These are phyloP conservation scores for Hyparrhenia diplandra DNA, from an alignment of 176 grass and related monocot genomes.

Conservation along the genomic window DNA sequence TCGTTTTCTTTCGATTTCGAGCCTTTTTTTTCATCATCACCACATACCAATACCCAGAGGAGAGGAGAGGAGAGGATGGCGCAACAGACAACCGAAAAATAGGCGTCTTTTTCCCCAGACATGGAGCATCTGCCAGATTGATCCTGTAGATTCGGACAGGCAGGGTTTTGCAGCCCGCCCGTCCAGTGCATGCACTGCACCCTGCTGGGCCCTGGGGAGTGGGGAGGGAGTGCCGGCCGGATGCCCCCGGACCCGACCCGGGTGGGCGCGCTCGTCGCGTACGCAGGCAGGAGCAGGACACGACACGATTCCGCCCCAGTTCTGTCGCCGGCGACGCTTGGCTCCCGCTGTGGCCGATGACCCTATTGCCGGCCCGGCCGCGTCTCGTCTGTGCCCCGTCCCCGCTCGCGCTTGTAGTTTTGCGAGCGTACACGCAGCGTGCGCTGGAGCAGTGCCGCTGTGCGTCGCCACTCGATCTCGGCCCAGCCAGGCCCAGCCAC, in stretches of 20 bases:
- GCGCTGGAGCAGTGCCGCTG: not conserved
- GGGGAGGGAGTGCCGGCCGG: no score
- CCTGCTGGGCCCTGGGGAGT: no score
- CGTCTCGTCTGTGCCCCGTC: not conserved
- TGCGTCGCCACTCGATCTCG: not conserved
- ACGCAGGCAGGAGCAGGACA: not conserved
- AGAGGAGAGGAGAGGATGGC: no score
- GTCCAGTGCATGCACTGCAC: not conserved
- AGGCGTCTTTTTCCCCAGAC: not conserved
- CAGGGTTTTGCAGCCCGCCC: conserved; percentile 4
- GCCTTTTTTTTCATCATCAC: no score
- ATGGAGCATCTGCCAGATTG: conserved; percentile 31
- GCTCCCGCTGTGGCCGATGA: not conserved
- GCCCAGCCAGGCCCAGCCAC: no score
- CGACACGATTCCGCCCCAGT: not conserved
- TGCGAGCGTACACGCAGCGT: conserved; percentile 23
- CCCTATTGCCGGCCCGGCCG: conserved; percentile 1
- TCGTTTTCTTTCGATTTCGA: not conserved
- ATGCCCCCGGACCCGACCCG: no score
- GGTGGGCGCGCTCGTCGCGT: not conserved
- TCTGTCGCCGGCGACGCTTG: conserved; percentile 5
- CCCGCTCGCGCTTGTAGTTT: not conserved
- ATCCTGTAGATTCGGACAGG: conserved; percentile 25
- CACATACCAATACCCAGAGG: not conserved
- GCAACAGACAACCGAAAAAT: not conserved